These are phyloP conservation scores for Nakazawaea pomicola DNA, from an alignment of 805 yeast species.

Conservation along the genomic window DNA sequence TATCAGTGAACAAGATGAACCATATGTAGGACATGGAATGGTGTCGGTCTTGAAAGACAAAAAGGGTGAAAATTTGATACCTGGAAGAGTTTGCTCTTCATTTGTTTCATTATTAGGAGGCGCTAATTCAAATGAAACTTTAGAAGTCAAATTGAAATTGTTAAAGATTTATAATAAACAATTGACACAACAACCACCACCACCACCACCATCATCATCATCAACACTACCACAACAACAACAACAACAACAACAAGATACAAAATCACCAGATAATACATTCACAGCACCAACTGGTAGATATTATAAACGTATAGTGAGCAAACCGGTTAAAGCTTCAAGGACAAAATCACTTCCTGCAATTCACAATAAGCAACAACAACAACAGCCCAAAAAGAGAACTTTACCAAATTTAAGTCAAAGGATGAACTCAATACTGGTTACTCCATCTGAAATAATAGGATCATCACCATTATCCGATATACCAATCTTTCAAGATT, in stretches of 20 bases:
- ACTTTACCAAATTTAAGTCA: not conserved
- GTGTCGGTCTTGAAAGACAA: conserved; percentile 27
- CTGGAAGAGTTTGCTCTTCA: conserved; percentile 51
- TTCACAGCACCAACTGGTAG: conserved; percentile 7
- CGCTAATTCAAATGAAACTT: conserved; percentile 39
- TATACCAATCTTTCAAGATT: conserved; percentile 4
- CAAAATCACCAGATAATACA: conserved; percentile 8
- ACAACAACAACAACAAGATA: too few relatives aligned
- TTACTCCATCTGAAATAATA: not conserved
- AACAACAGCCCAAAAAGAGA: not conserved
- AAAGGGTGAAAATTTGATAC: conserved; percentile 35
- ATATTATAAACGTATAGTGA: conserved; percentile 3
- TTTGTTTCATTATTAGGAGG: conserved; percentile 36
- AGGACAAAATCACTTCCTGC: conserved; percentile 12
- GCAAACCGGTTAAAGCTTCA: conserved; percentile 6
- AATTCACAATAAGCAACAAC: not conserved
- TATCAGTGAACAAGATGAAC: conserved; percentile 46
- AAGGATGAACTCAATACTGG: conserved; percentile 8
- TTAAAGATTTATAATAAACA: conserved; percentile 14
- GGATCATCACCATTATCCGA: conserved; percentile 7
- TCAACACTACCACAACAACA: too few relatives aligned
- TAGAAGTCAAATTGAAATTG: conserved; percentile 52
- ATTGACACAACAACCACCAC: too few relatives aligned
- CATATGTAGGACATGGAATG: conserved; percentile 43
- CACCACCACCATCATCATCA: conserved; percentile 6